phyloP scores from a whole-genome alignment of 2,329 filamentous ascomycete genomes.

The Beauveria medogensis region DNA sequence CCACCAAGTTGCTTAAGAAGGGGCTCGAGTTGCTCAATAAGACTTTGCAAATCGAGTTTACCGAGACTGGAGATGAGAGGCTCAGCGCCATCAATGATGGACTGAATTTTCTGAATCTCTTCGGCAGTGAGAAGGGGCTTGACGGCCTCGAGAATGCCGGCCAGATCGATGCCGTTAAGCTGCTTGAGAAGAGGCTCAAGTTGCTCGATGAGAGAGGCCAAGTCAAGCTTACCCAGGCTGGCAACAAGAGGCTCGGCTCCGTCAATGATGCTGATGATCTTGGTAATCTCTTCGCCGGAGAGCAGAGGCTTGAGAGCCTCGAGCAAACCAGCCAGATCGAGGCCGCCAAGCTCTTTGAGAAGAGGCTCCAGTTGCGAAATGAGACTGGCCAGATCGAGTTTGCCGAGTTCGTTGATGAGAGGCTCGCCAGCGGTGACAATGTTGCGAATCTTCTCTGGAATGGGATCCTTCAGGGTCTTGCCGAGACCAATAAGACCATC shows the following conservation, averaged over 20 bases:
- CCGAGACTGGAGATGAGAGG: conserved; percentile 20
- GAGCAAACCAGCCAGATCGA: conserved; percentile 26
- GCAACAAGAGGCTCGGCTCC: conserved; percentile 26
- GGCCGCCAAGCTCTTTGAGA: conserved; percentile 17
- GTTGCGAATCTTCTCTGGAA: conserved; percentile 25
- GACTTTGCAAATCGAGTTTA: conserved; percentile 26
- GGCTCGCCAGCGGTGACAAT: conserved; percentile 29
- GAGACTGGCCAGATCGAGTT: conserved; percentile 13
- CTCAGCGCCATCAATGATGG: conserved; percentile 15
- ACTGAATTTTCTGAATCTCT: conserved; percentile 17
- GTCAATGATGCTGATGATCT: conserved; percentile 26
- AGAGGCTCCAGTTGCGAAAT: conserved; percentile 18
- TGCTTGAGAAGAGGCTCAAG: conserved; percentile 25
- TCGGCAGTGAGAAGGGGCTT: conserved; percentile 22
- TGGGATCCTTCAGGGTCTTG: conserved; percentile 23
- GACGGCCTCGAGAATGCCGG: conserved; percentile 22
- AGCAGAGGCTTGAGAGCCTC: conserved; percentile 21
- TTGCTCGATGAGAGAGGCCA: conserved; percentile 26
- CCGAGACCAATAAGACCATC: conserved; percentile 34
- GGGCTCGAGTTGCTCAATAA: conserved; percentile 20
- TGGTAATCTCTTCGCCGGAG: conserved; percentile 20
- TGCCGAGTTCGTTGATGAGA: conserved; percentile 23
- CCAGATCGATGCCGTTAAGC: conserved; percentile 22
- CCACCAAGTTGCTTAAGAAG: conserved; percentile 20
- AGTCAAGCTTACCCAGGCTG: conserved; percentile 21